Base-by-base conservation (phyloP, 2,329 filamentous ascomycete species). In the Botryosphaeria dothidea region DNA sequence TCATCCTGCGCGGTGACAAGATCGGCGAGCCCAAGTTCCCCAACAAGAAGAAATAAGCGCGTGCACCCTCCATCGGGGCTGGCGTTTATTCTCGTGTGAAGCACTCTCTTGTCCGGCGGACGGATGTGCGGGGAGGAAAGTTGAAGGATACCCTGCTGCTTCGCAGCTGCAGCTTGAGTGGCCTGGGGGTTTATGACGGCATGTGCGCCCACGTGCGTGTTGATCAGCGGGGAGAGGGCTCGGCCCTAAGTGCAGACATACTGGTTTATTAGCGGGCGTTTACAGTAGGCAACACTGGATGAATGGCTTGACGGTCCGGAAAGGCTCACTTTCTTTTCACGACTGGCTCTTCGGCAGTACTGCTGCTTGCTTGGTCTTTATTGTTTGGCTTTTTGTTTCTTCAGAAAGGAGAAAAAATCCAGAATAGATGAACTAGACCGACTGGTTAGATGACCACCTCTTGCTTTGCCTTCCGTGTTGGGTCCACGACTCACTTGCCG, bases 11-110 rank as follows among this genome's bases (percentile, higher is more conserved):
- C 71, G 92, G 95, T 66, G 84, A 83, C 74, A 92, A 94, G 80
- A 95, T 97, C 77, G 94, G 93, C 68, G 84, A 88, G 78, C 91
- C 92, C 72, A 91, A 90, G 82, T 91, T 95, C 78, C 86, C 83
- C 66, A 84, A 88, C 69, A 92, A 91, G 85, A 92, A 91, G 83
- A 62, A 66, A 66, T 64, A 64, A 49, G n/a, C 5, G 23, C n/a
- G 38, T 52, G 49, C 49, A 23, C 9, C 29, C 49, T 13, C 9
- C n/a, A 23, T 29, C 51, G 29, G 51, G 34, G 23, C 21, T 57
- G 41, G 19, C 3, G 27, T n/a, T 34, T 4, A 8, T 34, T 29
- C 31, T 31, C n/a, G 43, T 11, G 43, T 17, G 27, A 9, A 46
- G 27, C 56, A 34, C 25, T 60, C 41, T 46, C 41, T 17, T 46